Evolutionary conservation across 2,329 filamentous ascomycete species (phyloP), one percentile per base, ranked within the genome.

Genomic region (Biscogniauxia mediterranea): DNA sequence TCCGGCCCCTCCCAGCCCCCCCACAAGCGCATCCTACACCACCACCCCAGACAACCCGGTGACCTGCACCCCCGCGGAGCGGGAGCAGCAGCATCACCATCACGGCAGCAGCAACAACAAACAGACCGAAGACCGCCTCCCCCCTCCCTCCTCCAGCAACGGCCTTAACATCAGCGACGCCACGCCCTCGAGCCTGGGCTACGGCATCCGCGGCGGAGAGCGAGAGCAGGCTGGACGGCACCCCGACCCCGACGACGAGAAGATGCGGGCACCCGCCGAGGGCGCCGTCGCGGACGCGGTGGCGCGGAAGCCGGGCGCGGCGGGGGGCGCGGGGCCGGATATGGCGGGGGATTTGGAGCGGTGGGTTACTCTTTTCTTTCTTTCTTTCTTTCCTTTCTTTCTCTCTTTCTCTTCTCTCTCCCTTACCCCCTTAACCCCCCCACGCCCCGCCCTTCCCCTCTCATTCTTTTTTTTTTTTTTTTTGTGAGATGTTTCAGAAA

Each of bases 241-340:
- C n/a, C n/a, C n/a, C n/a, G n/a, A n/a, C n/a, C 56, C 73, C 1
- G 72, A 74, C 1, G 73, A 71, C 23, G 70, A 71, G 0, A 65
- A 71, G 63, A 73, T 74, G 71, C 62, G 67, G 2, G 64, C 67
- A 0, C 62, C 70, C 0, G 70, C 66, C 13, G 73, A 74, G 58
- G 72, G 73, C 26, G 64, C 66, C 20, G 69, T 74, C 13, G 69
- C 71, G 3, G 58, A 60, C 23, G 70, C 57, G 1, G 72, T 74
- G 5, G 58, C 64, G 21, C 54, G 61, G 1, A 74, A 72, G 58
- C 59, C 70, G 0, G 72, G 73, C n/a, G n/a, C n/a, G 73, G 71
- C 2, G 61, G 54, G 9, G 28, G 70, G 72, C 6, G 54, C 58
- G 3, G 63, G 73, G 63, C 71, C 69, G n/a, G 72, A 74, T 62